Evolutionary conservation across 805 yeast genomes (phyloP), one percentile per base, ranked within the genome.

Genomic region (Starmera quercuum): DNA sequence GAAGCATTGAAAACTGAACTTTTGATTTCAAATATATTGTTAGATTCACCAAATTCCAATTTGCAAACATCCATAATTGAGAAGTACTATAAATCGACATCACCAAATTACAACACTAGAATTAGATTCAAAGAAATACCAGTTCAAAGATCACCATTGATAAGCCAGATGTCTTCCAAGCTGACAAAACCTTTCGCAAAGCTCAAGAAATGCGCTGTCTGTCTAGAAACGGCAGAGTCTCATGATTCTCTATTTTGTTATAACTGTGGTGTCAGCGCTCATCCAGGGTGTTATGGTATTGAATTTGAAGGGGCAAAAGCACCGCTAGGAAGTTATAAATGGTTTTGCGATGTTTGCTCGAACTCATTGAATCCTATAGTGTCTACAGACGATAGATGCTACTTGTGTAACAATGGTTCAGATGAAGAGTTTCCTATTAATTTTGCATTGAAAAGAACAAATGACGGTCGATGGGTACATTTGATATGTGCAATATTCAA

Each of bases 311-410:
- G 35, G 43, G 17, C 48, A 37, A 32, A 34, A 13, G 31, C 23
- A n/a, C 44, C 49, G 5, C 35, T 30, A 5, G 32, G 26, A 21
- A 23, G 29, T n/a, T 61, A 50, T 22, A 69, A 68, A 36, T 86
- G 96, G 96, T 59, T 67, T 18, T 87, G 96, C 58, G 95, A 85
- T 45, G 66, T 77, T 1, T 87, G 96, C 51, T 64, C 76, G 5
- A 84, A 85, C 49, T 81, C 77, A 31, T 52, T 75, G 33, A 71
- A 73, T 39, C 90, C 92, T 0, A 41, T 68, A 3, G 61, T 65
- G 24, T 66, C 77, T 3, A 70, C 78, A 0, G 59, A 68, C 15
- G 79, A 82, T 48, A 56, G 68, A 2, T 86, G 96, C 53, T 58
- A 64, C 12, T 49, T 86, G n/a, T 87, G 96, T 54, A 61, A 66